Evolutionary conservation across 2,329 filamentous ascomycete species (phyloP).

Genomic region (Aureobasidium subglaciale): DNA sequence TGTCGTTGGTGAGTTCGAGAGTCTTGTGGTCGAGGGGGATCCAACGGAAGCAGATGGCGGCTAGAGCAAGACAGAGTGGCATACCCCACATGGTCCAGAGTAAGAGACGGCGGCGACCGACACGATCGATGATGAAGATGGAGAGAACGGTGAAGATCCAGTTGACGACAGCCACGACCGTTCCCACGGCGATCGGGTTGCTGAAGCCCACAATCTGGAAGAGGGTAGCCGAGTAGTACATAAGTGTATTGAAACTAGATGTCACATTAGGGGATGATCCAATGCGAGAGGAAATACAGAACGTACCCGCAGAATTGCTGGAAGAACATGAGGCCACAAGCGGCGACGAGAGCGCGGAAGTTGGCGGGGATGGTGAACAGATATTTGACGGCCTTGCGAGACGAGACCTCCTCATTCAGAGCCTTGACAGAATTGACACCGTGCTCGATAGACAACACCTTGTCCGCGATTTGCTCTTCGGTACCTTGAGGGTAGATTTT

Average conservation of each 20-base stretch:
- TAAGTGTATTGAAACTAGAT: constrained; percentile 65
- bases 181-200: constrained; percentile 69
- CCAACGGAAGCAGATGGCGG: constrained; percentile 63
- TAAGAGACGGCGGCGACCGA: constrained; percentile 69
- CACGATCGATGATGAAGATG: constrained; percentile 66
- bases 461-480: constrained; percentile 37
- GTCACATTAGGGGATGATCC: no score
- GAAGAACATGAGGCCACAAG: constrained; percentile 31
- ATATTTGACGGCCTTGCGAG: constrained; percentile 29
- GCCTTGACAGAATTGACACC: constrained; percentile 35
- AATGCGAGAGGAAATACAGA: no score
- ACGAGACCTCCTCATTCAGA: constrained; percentile 34
- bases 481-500: constrained; percentile 39
- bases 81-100: constrained; percentile 73
- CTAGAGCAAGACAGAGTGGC: constrained; percentile 61
- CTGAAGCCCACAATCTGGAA: constrained; percentile 62
- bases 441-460: constrained; percentile 37
- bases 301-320: constrained; percentile 32
- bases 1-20: constrained; percentile 20
- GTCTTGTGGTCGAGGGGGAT: constrained; percentile 39
- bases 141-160: constrained; percentile 69
- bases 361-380: constrained; percentile 27
- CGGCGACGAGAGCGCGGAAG: constrained; percentile 30
- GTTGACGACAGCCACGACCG: constrained; percentile 74
- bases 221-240: constrained; percentile 59